Percentiles rank a stretch among this genome's conserved stretches.
These are phyloP conservation scores for Aurifilum marmelostoma DNA, from an alignment of 2,329 filamentous ascomycete species.

Conservation along the genomic window DNA sequence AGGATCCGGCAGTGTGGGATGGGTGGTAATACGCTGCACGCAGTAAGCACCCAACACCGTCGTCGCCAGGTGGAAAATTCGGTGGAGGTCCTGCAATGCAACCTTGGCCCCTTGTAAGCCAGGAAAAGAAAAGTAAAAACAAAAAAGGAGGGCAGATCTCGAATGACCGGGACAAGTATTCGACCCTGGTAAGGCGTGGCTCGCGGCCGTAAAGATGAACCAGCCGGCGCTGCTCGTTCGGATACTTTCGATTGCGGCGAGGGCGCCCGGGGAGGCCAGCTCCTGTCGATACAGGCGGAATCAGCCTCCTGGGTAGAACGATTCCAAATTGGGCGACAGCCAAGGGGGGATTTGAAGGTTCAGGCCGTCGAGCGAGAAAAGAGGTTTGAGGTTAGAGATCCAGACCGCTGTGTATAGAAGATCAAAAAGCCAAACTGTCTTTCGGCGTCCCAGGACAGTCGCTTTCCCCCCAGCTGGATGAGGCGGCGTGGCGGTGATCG, in stretches of 20 bases:
- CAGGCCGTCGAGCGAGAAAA: constrained; percentile 1
- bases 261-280: neutral
- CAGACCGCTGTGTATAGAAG: neutral
- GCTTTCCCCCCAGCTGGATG: neutral
- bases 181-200: constrained; percentile 6
- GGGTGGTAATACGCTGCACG: neutral
- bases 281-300: constrained; percentile 11
- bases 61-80: neutral
- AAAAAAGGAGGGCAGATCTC: neutral
- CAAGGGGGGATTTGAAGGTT: neutral
- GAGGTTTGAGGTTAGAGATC: constrained; percentile 2
- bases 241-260: constrained; percentile 13
- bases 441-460: neutral
- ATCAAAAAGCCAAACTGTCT: constrained; percentile 8
- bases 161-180: neutral
- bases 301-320: neutral
- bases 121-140: neutral
- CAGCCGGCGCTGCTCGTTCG: constrained; percentile 16
- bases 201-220: constrained; percentile 11
- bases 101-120: constrained; percentile 17
- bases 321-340: neutral
- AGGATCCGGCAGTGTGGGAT: constrained; percentile 15
- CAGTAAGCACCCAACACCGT: constrained; percentile 1
- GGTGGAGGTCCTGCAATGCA: constrained; percentile 17
- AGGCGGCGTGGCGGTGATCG: neutral